Percentiles rank a stretch among this genome's conserved stretches.
phyloP scores from a whole-genome alignment of 2,329 filamentous ascomycete species.

The Aspergillus luchuensis region DNA sequence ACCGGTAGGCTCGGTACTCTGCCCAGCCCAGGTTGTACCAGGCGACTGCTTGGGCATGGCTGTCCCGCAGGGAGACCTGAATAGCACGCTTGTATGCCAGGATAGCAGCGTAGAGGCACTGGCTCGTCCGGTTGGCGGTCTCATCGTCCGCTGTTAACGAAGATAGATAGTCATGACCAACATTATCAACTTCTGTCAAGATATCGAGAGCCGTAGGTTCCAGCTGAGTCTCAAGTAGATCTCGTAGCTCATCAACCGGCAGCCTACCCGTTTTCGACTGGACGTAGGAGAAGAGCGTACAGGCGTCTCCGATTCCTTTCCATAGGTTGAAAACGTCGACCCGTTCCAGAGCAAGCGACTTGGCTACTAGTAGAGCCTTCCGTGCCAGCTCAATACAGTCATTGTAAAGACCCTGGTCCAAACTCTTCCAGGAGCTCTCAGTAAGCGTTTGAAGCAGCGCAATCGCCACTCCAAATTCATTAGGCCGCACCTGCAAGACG shows the following conservation, averaged over 20 bases:
- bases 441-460: constrained; percentile 85
- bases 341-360: constrained; percentile 61
- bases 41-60: constrained; percentile 88
- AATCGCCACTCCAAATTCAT: constrained; percentile 83
- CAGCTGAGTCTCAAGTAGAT: constrained; percentile 60
- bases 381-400: constrained; percentile 72
- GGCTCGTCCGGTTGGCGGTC: constrained; percentile 43
- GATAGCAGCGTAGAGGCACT: constrained; percentile 71
- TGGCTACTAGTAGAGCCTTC: constrained; percentile 69
- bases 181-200: constrained; percentile 69
- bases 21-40: constrained; percentile 98
- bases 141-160: constrained; percentile 36
- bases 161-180: constrained; percentile 49
- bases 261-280: constrained; percentile 67
- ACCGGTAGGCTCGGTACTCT: constrained; percentile 77
- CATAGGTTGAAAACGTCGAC: constrained; percentile 86
- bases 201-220: constrained; percentile 58
- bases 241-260: constrained; percentile 58
- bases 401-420: constrained; percentile 84
- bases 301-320: constrained; percentile 89
- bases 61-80: constrained; percentile 68
- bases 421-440: constrained; percentile 73
- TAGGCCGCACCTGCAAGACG: constrained; percentile 67
- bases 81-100: constrained; percentile 87
- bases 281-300: constrained; percentile 77